Base-by-base conservation (phyloP, 768 basidiomycete genomes). In the Calocera viscosa region DNA sequence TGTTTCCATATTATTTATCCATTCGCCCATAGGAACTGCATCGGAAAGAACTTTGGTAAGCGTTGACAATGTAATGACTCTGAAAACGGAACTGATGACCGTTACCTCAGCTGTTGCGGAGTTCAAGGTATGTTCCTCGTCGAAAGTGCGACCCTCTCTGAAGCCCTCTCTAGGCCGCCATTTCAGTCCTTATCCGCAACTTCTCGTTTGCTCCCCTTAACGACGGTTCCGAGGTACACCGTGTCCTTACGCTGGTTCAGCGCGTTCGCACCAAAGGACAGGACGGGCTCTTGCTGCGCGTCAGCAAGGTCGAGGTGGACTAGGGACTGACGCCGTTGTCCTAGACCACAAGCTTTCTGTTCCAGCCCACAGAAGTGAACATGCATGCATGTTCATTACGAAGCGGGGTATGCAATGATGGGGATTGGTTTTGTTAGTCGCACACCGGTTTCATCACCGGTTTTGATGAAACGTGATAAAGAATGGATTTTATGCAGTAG, bases 31-130 rank as follows among this genome's bases (percentile, higher is more conserved):
- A 53, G 35, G 35, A 67, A 69, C 49, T 63, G 22, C 24, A 38
- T 39, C 68, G 49, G 30, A 53, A 49, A 24, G 67, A 60, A 63
- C 35, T 49, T 40, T 69, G 86, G 85, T 60, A 60, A 28, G 53
- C 53, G 19, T 26, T 2, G 30, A 10, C 5, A 16, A 26, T 60
- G 30, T 16, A n/a, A n/a, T 16, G 7, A 60, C 22, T 22, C 30
- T 7, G 11, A 32, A 32, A 32, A 28, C 30, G 19, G 14, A 60
- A 16, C 14, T 22, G 14, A 7, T 82, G 19, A 8, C 19, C 19
- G 43, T 78, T 72, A 78, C 79, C 49, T 85, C 86, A 63, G 85
- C 86, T 1, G 70, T 78, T 60, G 79, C 80, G 12, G 86, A 87
- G 74, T 83, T 86, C 70, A 60, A 60, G 53, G 53, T 60, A 60